phyloP scores from a whole-genome alignment of 495 filamentous ascomycete genomes.

The Halenospora varia region DNA sequence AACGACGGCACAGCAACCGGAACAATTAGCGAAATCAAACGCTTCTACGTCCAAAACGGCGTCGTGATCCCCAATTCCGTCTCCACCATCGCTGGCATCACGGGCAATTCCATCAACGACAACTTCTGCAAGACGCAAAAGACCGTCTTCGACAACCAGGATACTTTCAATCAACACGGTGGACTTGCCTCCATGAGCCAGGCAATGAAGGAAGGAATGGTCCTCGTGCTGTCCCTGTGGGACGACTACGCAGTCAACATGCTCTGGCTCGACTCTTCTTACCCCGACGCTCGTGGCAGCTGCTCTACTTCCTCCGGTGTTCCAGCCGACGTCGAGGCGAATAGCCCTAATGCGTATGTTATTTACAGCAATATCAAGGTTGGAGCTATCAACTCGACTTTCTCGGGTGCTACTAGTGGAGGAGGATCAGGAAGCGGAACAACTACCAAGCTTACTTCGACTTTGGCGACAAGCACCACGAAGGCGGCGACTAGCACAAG shows the following conservation, averaged over 20 bases:
- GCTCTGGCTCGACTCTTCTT: conserved; percentile 80
- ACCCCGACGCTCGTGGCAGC: conserved; percentile 62
- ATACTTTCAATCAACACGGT: conserved; percentile 50
- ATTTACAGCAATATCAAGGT: conserved; percentile 63
- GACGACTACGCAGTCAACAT: conserved; percentile 73
- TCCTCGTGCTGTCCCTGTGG: conserved; percentile 65
- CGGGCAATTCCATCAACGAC: conserved; percentile 53
- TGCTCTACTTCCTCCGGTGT: conserved; percentile 58
- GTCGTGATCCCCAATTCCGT: conserved; percentile 29
- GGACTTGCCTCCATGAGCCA: conserved; percentile 54
- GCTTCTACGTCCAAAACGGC: conserved; percentile 51
- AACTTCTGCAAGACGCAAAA: conserved; percentile 59
- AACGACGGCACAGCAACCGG: conserved; percentile 47
- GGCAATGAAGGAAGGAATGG: conserved; percentile 54
- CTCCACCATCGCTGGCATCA: conserved; percentile 47
- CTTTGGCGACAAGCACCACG: too few relatives aligned
- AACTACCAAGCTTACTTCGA: not conserved
- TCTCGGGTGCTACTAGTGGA: conserved; percentile 6
- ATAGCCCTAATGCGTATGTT: conserved; percentile 49
- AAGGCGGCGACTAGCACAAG: too few relatives aligned
- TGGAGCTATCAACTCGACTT: conserved; percentile 57
- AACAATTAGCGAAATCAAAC: conserved; percentile 53
- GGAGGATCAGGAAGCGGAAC: not conserved
- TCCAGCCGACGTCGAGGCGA: conserved; percentile 53
- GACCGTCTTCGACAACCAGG: conserved; percentile 52